Percentiles rank a stretch among this genome's conserved stretches.
Evolutionary conservation across 345 rosid genomes (phyloP).

Genomic region (Ceriops zippeliana): DNA sequence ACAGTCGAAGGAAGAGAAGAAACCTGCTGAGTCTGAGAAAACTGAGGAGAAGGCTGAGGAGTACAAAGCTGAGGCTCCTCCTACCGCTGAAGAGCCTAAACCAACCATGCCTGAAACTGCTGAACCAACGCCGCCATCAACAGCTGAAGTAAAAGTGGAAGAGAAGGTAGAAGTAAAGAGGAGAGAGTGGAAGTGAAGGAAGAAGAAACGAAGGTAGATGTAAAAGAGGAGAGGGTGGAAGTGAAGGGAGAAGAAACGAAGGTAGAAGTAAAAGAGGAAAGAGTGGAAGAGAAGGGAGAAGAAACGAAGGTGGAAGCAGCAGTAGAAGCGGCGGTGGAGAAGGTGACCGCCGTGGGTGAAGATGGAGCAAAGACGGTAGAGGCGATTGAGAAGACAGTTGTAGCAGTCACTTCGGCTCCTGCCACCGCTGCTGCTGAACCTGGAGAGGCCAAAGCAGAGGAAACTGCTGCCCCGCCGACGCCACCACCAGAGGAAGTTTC

Average conservation of each 20-base stretch:
- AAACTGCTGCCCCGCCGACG: conserved; percentile 4
- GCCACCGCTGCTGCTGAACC: conserved; percentile 20
- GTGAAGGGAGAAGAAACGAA: conserved; percentile 11
- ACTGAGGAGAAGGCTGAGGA: conserved; percentile 3
- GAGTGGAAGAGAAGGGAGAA: conserved; percentile 12
- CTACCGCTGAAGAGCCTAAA: conserved; percentile 9
- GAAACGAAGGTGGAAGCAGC: conserved; percentile 19
- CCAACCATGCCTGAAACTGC: not conserved
- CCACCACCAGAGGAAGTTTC: conserved; percentile 29
- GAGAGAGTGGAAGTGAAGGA: conserved; percentile 13
- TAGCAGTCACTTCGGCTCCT: conserved; percentile 39
- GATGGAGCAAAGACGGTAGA: conserved; percentile 84
- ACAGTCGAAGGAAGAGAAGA: conserved; percentile 18
- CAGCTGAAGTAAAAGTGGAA: not conserved
- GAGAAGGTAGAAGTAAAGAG: conserved; percentile 9
- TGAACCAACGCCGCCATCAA: not conserved
- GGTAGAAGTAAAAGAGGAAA: not conserved
- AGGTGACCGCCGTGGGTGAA: conserved; percentile 47
- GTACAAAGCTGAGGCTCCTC: not conserved
- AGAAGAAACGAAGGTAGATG: conserved; percentile 17
- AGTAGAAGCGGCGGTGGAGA: conserved; percentile 39
- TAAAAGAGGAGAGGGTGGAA: conserved; percentile 2
- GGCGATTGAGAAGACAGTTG: conserved; percentile 77
- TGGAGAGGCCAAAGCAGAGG: conserved; percentile 16
- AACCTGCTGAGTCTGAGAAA: conserved; percentile 3